These are phyloP conservation scores for Trypanosoma theileri DNA, from an alignment of 208 protist genomes.

Conservation along the genomic window DNA sequence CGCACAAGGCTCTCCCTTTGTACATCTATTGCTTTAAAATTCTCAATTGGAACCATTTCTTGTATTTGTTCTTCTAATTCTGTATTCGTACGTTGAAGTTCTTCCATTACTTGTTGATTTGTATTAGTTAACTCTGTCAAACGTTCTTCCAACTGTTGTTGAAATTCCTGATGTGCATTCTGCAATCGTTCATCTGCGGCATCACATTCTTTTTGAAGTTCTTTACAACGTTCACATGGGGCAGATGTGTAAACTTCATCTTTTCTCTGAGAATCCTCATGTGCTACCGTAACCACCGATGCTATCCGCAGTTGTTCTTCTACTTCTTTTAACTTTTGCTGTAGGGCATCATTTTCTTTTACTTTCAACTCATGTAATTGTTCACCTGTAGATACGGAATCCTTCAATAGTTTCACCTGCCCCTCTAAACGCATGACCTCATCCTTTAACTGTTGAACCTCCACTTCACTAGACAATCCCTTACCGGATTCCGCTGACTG, in stretches of 20 bases:
- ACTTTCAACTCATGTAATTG: constrained; percentile 49
- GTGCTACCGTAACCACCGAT: constrained; percentile 28
- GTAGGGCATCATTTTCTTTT: constrained; percentile 30
- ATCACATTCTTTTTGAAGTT: constrained; percentile 19
- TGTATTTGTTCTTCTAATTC: constrained; percentile 16
- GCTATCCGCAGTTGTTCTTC: constrained; percentile 34
- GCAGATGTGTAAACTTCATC: constrained; percentile 5
- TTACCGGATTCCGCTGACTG: constrained; percentile 10
- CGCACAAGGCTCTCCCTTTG: constrained; percentile 3
- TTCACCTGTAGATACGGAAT: constrained; percentile 49
- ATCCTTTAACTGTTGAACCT: constrained; percentile 26
- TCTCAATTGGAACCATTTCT: constrained; percentile 6
- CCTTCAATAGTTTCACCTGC: constrained; percentile 39
- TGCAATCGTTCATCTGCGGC: constrained; percentile 4
- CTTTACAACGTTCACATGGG: constrained; percentile 7
- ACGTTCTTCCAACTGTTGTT: constrained; percentile 4
- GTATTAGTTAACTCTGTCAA: constrained; percentile 7
- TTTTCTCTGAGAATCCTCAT: background rate
- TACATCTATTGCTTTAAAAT: background rate
- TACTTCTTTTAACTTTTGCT: constrained; percentile 17
- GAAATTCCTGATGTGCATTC: background rate
- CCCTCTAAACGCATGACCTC: constrained; percentile 41
- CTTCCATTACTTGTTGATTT: constrained; percentile 9
- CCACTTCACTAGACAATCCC: constrained; percentile 4
- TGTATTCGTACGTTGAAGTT: background rate